Evolutionary conservation across 495 filamentous ascomycete genomes (phyloP), one percentile per base, ranked within the genome.

Genomic region (Aspergillus diversus): DNA sequence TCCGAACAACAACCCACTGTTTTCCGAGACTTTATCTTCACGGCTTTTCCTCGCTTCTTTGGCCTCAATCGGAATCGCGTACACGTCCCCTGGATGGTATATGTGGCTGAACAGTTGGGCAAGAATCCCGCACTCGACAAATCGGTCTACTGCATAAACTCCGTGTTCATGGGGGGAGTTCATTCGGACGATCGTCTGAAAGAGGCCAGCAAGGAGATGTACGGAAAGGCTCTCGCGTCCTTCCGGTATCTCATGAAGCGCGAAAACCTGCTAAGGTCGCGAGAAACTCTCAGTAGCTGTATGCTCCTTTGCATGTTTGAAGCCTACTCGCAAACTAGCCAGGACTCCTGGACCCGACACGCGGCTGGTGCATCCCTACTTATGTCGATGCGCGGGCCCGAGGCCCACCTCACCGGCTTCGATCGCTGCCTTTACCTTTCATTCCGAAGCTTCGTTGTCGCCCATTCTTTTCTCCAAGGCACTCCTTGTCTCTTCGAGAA

Each of bases 261-360:
- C 46, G 56, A 61, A 27, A 42, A 33, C 8, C 42, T 54, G 16
- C 67, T 71, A 43, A 57, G 64, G 8, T 66, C 65, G 4, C 57
- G 67, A 4, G 71, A 75, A 16, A 75, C 67, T 8, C 57, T 73
- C 2, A 68, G 67, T 64, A 73, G 68, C 31, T 71, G 69, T 5
- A 68, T 72, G 17, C 58, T 67, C 5, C 69, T 75, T 17, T 71
- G 67, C 51, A 61, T 75, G 35, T 75, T 72, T 33, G 73, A 76
- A 58, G 53, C 70, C n/a, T 69, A 72, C 56, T 68, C 67, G 5
- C 64, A 69, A 15, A 75, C 74, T 5, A 55, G 66, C n/a, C 53
- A 63, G 15, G 57, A 71, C 43, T 69, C 72, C 1, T 77, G 72
- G 71, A 64, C 73, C 6, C 64, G 64, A 34, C 73, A 76, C 63